Base-by-base conservation (phyloP, 257 asterid genomes). In the Nicotiana knightiana region DNA sequence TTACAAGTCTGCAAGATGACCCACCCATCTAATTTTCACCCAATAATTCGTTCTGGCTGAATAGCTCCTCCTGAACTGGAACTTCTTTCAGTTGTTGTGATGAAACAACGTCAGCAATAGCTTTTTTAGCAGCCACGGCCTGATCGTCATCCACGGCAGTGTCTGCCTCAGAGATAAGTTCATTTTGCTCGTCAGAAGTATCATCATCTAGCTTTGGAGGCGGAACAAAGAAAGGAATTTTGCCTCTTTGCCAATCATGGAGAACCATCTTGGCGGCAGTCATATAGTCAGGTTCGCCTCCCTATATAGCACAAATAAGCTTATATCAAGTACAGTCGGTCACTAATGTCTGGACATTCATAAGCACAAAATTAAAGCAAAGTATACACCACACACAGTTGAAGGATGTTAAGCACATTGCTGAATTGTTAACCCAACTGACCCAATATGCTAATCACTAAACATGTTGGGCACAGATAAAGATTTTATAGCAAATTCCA, bases 171-270 rank as follows among this genome's bases (percentile, higher is more conserved):
- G 55, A 32, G 35, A 83, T 90, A 4, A 21, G 3, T 59, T 88
- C 88, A n/a, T 80, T 89, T 15, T 84, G 63, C 66, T 83, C 88
- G 70, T 84, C 89, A 2, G 87, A 15, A 26, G 46, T 76, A 3
- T 77, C 91, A 0, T 88, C 88, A 28, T 90, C 96, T 81, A 62
- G 88, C 87, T 87, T 87, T 5, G 97, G 98, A 18, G 95, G 94
- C 43, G 93, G 91, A 46, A 94, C 97, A 24, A 96, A 92, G 85
- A 94, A 94, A 1, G 97, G 98, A 68, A 93, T 93, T 83, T 86
- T 91, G 67, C 98, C 98, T 83, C 99, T 93, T 85, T 93, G 99
- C 98, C 98, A 93, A 81, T 96, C 97, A 54, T 94, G 98, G 66
- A 96, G 98, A 76, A 96, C 81, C 96, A 96, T 91, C 94, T 94